phyloP scores from a whole-genome alignment of 768 basidiomycete genomes.

The Boletales sp. region DNA sequence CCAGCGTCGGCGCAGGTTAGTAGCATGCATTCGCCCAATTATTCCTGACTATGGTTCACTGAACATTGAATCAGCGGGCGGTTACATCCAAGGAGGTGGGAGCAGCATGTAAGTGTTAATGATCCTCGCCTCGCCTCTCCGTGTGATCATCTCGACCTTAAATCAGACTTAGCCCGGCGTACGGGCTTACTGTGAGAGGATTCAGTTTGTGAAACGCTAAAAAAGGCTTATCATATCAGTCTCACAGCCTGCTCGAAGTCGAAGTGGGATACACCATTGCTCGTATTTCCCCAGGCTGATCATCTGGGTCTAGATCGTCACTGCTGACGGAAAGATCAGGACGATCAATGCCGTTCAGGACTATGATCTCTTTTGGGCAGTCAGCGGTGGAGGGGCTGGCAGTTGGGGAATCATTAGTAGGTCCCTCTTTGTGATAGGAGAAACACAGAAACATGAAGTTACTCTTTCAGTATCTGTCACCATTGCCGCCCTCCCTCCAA shows the following conservation, averaged over 20 bases:
- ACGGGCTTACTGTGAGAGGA: conserved; percentile 7
- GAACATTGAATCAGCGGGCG: conserved; percentile 25
- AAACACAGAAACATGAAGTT: not conserved
- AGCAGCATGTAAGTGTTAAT: not conserved
- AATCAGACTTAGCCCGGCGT: conserved; percentile 17
- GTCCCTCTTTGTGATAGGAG: not conserved
- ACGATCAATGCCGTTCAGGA: conserved; percentile 39
- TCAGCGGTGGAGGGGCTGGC: no score
- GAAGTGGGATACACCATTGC: conserved; percentile 4
- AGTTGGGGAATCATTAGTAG: conserved; percentile 43
- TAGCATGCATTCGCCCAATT: not conserved
- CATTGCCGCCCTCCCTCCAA: conserved; percentile 10
- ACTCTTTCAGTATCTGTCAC: conserved; percentile 12
- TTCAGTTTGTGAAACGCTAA: no score
- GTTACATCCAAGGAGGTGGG: conserved; percentile 48
- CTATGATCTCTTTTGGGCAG: no score
- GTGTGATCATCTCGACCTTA: no score
- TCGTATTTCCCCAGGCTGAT: not conserved
- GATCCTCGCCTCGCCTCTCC: not conserved
- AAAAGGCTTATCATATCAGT: conserved; percentile 29
- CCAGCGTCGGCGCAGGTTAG: conserved; percentile 18
- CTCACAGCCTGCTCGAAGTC: conserved; percentile 44
- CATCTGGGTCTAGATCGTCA: conserved; percentile 32
- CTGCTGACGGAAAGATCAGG: conserved; percentile 36
- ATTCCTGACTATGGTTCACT: not conserved